Base-by-base conservation (phyloP, 83 land plant genomes). In the Diphasiastrum complanatum region DNA sequence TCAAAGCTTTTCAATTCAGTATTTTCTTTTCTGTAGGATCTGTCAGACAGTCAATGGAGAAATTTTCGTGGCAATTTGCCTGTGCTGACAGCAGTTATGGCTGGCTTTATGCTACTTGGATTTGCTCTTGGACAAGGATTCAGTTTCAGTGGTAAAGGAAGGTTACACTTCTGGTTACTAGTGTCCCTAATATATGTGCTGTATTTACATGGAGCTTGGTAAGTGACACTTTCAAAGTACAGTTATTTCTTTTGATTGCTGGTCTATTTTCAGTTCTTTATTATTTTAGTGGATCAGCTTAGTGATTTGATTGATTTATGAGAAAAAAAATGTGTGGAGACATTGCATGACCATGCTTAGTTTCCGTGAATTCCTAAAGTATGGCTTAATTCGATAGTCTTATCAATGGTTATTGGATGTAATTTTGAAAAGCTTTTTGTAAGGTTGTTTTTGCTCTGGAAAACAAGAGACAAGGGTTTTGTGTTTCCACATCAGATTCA, bases 21-120 rank as follows among this genome's bases (percentile, higher is more conserved):
- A n/a, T n/a, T 35, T 31, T 65, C 29, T 20, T 14, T 31, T 65
- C 14, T 38, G 60, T 57, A 70, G 74, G 74, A 70, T 43, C 59
- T 70, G 48, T 70, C 74, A 5, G 74, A 70, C 61, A 53, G 45
- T 51, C 74, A 70, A 53, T 70, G 74, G 74, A 29, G 74, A 16
- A 70, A 65, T 25, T 70, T 70, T 51, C 74, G 74, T 12, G 33
- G 61, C 23, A 66, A 54, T 33, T 46, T 70, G 25, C 74, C 74
- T 28, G 69, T 51, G n/a, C 52, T 70, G 28, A 52, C 35, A 18
- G 61, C 20, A 20, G 74, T 63, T 11, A 63, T 70, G 74, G 59
- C 37, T n/a, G 36, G 33, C 25, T 70, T 64, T 51, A 64, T 61
- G 19, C n/a, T 55, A 18, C 19, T 70, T 35, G 46, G 45, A 22